Evolutionary conservation across 2,329 filamentous ascomycete genomes (phyloP).

Genomic region (Diaporthe vaccinii): DNA sequence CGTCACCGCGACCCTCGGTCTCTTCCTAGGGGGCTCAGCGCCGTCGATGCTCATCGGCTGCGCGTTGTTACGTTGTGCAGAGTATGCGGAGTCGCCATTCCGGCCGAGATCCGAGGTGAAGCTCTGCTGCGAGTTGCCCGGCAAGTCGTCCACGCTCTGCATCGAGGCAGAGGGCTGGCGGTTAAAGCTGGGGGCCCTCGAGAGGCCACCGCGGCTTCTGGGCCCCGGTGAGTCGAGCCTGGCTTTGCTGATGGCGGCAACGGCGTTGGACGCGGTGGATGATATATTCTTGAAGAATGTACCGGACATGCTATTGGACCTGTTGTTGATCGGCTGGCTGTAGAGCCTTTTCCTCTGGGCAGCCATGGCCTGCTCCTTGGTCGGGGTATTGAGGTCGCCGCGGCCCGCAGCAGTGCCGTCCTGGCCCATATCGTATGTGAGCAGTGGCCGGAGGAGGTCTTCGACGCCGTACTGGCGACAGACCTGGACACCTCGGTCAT

Average conservation of each 20-base stretch:
- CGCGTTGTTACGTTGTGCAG: conserved; percentile 62
- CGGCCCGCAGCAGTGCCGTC: conserved; percentile 80
- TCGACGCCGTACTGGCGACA: conserved; percentile 86
- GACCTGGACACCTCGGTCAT: conserved; percentile 91
- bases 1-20: conserved; percentile 71
- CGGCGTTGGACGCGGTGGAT: conserved; percentile 89
- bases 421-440: conserved; percentile 85
- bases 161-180: conserved; percentile 73
- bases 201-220: conserved; percentile 70
- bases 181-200: conserved; percentile 77
- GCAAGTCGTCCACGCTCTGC: conserved; percentile 77
- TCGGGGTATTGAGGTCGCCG: conserved; percentile 90
- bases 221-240: conserved; percentile 89
- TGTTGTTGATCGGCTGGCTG: conserved; percentile 78
- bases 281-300: conserved; percentile 99
- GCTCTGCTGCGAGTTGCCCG: conserved; percentile 87
- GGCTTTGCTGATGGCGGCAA: conserved; percentile 97
- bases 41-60: conserved; percentile 65
- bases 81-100: conserved; percentile 78
- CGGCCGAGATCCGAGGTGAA: conserved; percentile 83
- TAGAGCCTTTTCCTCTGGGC: conserved; percentile 94
- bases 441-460: conserved; percentile 78
- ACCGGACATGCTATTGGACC: conserved; percentile 77
- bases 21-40: conserved; percentile 86
- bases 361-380: conserved; percentile 98